Evolutionary conservation across 2,329 filamentous ascomycete species (phyloP).

Genomic region (Curvularia sp.): DNA sequence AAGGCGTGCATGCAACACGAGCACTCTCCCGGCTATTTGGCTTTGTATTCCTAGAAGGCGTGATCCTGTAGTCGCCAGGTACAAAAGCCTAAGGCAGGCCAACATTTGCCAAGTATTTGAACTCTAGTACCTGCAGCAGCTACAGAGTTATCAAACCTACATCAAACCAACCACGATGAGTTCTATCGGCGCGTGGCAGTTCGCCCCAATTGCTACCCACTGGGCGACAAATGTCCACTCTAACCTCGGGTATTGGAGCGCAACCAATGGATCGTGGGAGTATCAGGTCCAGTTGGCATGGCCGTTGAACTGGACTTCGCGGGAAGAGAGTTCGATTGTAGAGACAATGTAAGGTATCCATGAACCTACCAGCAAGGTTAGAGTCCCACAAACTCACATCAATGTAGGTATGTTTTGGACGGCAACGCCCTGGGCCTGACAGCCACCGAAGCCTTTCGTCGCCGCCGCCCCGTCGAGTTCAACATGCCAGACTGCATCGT

Average conservation of each 20-base stretch:
- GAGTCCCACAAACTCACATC: slow-evolving; percentile 4
- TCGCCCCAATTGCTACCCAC: slow-evolving; percentile 34
- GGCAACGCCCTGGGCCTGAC: slow-evolving; percentile 41
- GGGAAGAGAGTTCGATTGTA: slow-evolving; percentile 31
- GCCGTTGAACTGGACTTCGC: slow-evolving; percentile 45
- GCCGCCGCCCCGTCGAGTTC: slow-evolving; percentile 43
- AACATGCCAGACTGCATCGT: slow-evolving; percentile 41
- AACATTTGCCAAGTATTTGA: background rate
- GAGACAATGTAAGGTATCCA: slow-evolving; percentile 39
- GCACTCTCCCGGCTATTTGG: background rate
- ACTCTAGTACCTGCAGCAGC: background rate
- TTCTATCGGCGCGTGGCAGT: slow-evolving; percentile 40
- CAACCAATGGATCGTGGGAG: slow-evolving; percentile 44
- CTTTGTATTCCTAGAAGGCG: background rate
- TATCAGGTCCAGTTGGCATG: slow-evolving; percentile 46
- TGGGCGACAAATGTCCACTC: slow-evolving; percentile 39
- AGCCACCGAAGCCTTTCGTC: slow-evolving; percentile 42
- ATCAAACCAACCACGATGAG: slow-evolving; percentile 17
- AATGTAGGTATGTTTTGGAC: slow-evolving; percentile 43
- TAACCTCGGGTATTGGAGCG: slow-evolving; percentile 42
- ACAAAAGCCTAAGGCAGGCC: background rate
- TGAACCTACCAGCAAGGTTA: background rate
- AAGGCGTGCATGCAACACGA: background rate
- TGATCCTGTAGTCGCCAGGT: background rate
- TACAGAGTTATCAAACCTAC: background rate